A percentile compares a stretch with the other conserved stretches of the same genome.
These are phyloP conservation scores for Mytilinidion resinicola DNA, from an alignment of 495 filamentous ascomycete species.

Conservation along the genomic window DNA sequence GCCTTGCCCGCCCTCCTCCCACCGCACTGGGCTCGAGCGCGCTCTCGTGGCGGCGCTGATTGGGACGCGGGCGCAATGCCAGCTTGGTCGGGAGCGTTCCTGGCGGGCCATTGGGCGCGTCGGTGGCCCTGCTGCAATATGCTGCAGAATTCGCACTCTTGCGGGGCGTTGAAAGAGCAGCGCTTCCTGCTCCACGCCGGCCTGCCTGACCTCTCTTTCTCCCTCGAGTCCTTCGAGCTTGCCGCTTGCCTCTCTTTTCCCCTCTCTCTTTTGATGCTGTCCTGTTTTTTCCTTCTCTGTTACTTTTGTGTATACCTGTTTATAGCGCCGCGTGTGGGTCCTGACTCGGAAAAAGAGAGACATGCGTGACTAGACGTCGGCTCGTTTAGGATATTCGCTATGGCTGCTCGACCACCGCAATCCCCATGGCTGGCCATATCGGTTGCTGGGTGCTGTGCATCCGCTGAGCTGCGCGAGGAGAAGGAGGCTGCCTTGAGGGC, in stretches of 20 bases:
- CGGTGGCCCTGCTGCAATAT: constrained; percentile 8
- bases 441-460: constrained; percentile 29
- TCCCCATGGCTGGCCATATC: constrained; percentile 29
- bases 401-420: constrained; percentile 11
- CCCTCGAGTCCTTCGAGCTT: not conserved
- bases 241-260: constrained; percentile 3
- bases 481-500: constrained; percentile 7
- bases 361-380: constrained; percentile 11
- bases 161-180: not conserved
- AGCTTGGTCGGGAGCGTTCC: not conserved
- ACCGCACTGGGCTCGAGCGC: not conserved
- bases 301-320: not conserved
- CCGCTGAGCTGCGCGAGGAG: constrained; percentile 11
- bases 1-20: not conserved
- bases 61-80: constrained; percentile 1
- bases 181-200: constrained; percentile 1
- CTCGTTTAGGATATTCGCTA: constrained; percentile 1
- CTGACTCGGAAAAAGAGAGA: not conserved
- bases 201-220: not conserved
- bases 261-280: constrained; percentile 3
- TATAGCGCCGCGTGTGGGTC: not conserved
- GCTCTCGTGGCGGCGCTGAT: constrained; percentile 9
- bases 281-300: not conserved
- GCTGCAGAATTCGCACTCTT: constrained; percentile 1
- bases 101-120: constrained; percentile 13